Base-by-base conservation (phyloP, 192 early-diverging fungal species). In the Coemansia sp. region DNA sequence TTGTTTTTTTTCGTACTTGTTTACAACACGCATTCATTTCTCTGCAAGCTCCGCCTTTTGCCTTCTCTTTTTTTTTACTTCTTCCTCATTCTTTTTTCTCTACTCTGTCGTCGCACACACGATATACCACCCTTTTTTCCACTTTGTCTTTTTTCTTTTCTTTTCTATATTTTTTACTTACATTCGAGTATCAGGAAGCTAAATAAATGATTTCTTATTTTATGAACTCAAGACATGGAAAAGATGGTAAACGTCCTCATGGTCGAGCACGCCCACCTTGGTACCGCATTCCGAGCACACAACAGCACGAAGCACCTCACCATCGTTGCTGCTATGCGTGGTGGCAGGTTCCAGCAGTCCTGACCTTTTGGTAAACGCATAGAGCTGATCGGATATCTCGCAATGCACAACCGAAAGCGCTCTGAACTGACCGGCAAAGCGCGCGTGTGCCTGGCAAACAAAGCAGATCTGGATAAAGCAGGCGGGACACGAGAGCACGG, bases 401-500 rank as follows among this genome's bases (percentile, higher is more conserved):
- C 79, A 82, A 39, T 82, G 67, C 47, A 26, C 60, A 0, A 71
- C 62, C 0, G 74, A 65, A 19, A 65, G 46, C 2, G 79, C 74
- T 13, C 79, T 63, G 56, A 61, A 82, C 71, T 82, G 79, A 26
- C 72, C 74, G 0, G 51, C n/a, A 43, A 47, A 82, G 2, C 61
- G 26, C 1, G 67, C 39, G 11, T 82, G 79, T 4, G 41, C 54
- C 54, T 82, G 79, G 42, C 79, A 82, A 8, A 69, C 67, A 68
- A 82, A 77, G 55, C 79, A 82, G 39, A 82, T 62, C 59, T 82
- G 79, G 8, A 55, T 65, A 15, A 82, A 76, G 68, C 79, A 82
- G 46, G 57, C 43, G 15, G 79, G 74, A 45, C 79, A 82, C 4
- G 74, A 67, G 15, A 82, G 79, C n/a, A 82, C 65, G 3, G 79